These are phyloP conservation scores for Penicillium sp. DNA, from an alignment of 2,329 filamentous ascomycete species.

Conservation along the genomic window DNA sequence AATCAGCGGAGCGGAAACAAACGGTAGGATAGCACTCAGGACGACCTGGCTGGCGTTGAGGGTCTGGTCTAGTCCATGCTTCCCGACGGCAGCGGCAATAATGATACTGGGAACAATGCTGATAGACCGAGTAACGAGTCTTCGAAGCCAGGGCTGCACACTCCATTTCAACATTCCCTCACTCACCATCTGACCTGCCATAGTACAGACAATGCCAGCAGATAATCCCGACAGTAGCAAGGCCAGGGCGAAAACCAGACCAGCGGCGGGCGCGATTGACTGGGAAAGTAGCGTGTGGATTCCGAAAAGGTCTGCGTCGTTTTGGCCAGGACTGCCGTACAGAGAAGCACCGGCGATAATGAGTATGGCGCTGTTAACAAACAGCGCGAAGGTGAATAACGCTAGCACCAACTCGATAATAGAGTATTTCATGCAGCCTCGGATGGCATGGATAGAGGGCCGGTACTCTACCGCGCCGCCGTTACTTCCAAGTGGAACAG, in stretches of 20 bases:
- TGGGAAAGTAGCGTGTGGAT: slow-evolving; percentile 72
- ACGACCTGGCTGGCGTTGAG: slow-evolving; percentile 77
- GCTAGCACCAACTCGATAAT: slow-evolving; percentile 69
- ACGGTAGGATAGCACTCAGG: slow-evolving; percentile 75
- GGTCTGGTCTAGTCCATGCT: slow-evolving; percentile 67
- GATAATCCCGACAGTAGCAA: slow-evolving; percentile 77
- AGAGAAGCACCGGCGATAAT: slow-evolving; percentile 79
- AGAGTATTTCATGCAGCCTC: slow-evolving; percentile 71
- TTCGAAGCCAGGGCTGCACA: slow-evolving; percentile 73
- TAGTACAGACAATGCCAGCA: slow-evolving; percentile 85
- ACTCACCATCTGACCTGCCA: slow-evolving; percentile 84
- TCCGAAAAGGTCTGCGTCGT: slow-evolving; percentile 74
- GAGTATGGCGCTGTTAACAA: slow-evolving; percentile 79
- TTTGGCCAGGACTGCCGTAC: slow-evolving; percentile 61
- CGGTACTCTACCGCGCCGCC: slow-evolving; percentile 62
- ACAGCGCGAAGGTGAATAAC: slow-evolving; percentile 79
- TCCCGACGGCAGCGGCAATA: slow-evolving; percentile 76
- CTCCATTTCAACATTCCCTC: slow-evolving; percentile 79
- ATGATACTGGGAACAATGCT: slow-evolving; percentile 81
- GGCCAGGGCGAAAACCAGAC: slow-evolving; percentile 78
- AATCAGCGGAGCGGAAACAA: slow-evolving; percentile 78
- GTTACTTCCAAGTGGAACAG: slow-evolving; percentile 30
- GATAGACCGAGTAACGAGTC: slow-evolving; percentile 74
- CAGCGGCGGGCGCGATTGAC: slow-evolving; percentile 72
- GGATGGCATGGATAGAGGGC: slow-evolving; percentile 70